Percentiles rank a stretch among this genome's conserved stretches.
These are phyloP conservation scores for Daphne laureola DNA, from an alignment of 441 rosid species.

Conservation along the genomic window DNA sequence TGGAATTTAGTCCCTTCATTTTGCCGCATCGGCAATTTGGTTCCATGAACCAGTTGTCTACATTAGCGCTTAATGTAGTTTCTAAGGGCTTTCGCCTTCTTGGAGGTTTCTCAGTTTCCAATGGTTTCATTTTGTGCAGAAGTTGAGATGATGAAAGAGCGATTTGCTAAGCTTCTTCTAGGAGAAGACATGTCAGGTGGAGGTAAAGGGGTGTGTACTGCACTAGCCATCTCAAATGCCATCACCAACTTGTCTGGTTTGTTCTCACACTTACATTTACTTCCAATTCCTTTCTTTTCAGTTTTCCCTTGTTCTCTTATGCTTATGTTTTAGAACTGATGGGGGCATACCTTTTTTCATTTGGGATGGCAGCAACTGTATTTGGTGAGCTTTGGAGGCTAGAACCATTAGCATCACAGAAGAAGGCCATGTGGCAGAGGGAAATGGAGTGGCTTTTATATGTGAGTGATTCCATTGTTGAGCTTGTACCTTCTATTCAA, in stretches of 20 bases:
- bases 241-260: conserved; percentile 92
- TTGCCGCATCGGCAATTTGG: too few relatives aligned
- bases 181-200: conserved; percentile 99
- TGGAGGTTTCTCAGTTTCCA: background rate
- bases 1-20: too few relatives aligned
- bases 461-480: conserved; percentile 86
- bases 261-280: conserved; percentile 1
- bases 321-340: conserved; percentile 4
- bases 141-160: conserved; percentile 94
- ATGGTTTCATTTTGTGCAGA: conserved; percentile 27
- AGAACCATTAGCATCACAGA: conserved; percentile 74
- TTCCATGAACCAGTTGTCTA: too few relatives aligned
- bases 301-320: background rate
- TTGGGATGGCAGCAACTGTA: conserved; percentile 58
- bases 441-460: conserved; percentile 92
- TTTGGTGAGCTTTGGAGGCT: conserved; percentile 98
- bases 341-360: conserved; percentile 2
- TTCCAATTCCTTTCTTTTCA: too few relatives aligned
- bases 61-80: too few relatives aligned
- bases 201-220: conserved; percentile 93
- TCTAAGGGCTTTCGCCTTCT: too few relatives aligned
- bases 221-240: conserved; percentile 95
- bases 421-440: conserved; percentile 91
- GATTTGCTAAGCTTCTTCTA: conserved; percentile 89
- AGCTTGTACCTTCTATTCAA: conserved; percentile 89